Base-by-base conservation (phyloP, 257 asterid genomes). In the Capsicum pubescens region DNA sequence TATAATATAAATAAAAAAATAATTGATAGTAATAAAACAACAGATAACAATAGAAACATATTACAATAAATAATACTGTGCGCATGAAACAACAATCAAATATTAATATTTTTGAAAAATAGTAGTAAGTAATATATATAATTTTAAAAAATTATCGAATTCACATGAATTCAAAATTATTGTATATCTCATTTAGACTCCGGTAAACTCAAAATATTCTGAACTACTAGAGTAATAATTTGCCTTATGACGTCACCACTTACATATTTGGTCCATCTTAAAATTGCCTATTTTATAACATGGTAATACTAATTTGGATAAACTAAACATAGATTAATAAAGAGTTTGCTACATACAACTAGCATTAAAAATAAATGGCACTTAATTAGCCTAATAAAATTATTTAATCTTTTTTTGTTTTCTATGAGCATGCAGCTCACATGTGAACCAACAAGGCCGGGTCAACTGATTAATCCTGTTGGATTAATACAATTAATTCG, bases 371-470 rank as follows among this genome's bases (percentile, higher is more conserved):
- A 21, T 63, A n/a, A 35, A 14, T 13, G 19, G 12, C 7, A 67
- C 12, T 35, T 67, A 59, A 36, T 50, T 50, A 21, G 61, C 81
- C 52, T 10, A 8, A 76, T 76, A 52, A 50, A 74, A 71, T n/a
- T 72, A 72, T 46, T 11, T 71, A 44, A 17, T 12, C 2, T 9
- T 17, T 42, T 8, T 69, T 42, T 4, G 4, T 70, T 42, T 70
- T 70, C 19, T 66, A 72, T 70, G 71, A 64, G 79, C 86, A 86
- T 69, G 88, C 58, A 64, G 54, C 81, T 83, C 71, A 19, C 80
- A 78, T 71, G 68, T 48, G 58, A 83, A 68, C 48, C 46, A 52
- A 35, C 36, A 36, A 79, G 17, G 71, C 79, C 46, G 81, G 14
- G 46, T 76, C 46, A 21, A 21, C 21, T 74, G 44, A 13, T 19